Conservation (phyloP, 192 early-diverging fungal species). For the Backusella tarrabulga region DNA sequence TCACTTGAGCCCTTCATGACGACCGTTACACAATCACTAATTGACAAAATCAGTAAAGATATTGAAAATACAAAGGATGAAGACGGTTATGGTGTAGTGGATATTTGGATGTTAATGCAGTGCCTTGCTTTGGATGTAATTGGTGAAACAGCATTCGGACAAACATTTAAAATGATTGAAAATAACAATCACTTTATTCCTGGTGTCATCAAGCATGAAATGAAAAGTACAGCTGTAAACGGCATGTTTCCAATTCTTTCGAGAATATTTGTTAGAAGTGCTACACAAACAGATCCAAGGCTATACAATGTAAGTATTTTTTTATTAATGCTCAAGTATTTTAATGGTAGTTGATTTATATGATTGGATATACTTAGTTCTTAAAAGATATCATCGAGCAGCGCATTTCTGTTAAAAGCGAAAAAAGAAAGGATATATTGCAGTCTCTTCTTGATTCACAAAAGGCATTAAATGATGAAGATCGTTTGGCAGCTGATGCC, state of each 20-base stretch:
- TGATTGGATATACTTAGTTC: slow-evolving; percentile 14
- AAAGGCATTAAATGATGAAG: slow-evolving; percentile 23
- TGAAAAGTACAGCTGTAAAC: slow-evolving; percentile 8
- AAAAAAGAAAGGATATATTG: slow-evolving; percentile 40
- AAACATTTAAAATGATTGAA: slow-evolving; percentile 51
- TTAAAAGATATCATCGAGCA: slow-evolving; percentile 18
- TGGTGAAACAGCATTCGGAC: slow-evolving; percentile 51
- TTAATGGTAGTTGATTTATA: background rate
- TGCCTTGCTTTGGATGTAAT: slow-evolving; percentile 47
- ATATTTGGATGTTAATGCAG: slow-evolving; percentile 38
- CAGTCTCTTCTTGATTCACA: slow-evolving; percentile 47
- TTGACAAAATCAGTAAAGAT: slow-evolving; percentile 31
- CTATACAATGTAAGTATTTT: background rate
- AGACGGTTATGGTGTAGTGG: slow-evolving; percentile 20
- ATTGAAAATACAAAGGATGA: slow-evolving; percentile 21
- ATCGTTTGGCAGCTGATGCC: slow-evolving; percentile 39
- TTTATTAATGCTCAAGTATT: background rate
- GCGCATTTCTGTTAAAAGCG: background rate
- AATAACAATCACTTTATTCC: slow-evolving; percentile 41
- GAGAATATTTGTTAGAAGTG: background rate
- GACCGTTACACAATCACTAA: slow-evolving; percentile 20
- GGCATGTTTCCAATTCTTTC: background rate
- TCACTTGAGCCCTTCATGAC: slow-evolving; percentile 45
- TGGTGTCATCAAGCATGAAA: slow-evolving; percentile 9
- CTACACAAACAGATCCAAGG: background rate